These are phyloP conservation scores for Amylocystis lapponica DNA, from an alignment of 768 basidiomycete species.

Conservation along the genomic window DNA sequence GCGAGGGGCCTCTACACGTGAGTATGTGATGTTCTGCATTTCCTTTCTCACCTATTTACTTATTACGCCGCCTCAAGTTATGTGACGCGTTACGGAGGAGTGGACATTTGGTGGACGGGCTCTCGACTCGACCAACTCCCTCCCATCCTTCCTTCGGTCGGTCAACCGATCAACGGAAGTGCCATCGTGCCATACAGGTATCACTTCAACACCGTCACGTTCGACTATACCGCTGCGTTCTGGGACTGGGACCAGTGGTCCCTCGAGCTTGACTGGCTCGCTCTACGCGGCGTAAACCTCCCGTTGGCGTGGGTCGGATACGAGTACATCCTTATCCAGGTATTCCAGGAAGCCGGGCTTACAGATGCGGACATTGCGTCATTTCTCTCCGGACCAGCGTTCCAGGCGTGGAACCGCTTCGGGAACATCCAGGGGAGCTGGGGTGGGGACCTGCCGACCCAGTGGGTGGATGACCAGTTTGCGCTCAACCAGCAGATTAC, in stretches of 20 bases:
- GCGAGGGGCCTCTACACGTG: slow-evolving; percentile 35
- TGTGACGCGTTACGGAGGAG: slow-evolving; percentile 29
- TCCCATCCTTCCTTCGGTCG: slow-evolving; percentile 23
- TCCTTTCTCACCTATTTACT: no score
- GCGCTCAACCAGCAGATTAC: slow-evolving; percentile 31
- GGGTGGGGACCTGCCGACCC: slow-evolving; percentile 29
- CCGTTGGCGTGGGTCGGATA: slow-evolving; percentile 39
- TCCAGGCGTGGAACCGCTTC: slow-evolving; percentile 38
- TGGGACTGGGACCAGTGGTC: slow-evolving; percentile 36
- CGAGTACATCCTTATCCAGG: slow-evolving; percentile 31
- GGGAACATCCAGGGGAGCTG: slow-evolving; percentile 39
- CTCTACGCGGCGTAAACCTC: slow-evolving; percentile 35
- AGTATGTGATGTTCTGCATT: slow-evolving; percentile 4
- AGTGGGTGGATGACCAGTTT: slow-evolving; percentile 35
- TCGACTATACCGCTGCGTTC: slow-evolving; percentile 35
- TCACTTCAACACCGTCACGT: slow-evolving; percentile 39
- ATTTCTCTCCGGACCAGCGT: slow-evolving; percentile 35
- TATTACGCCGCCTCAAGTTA: no score
- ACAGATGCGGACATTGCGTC: slow-evolving; percentile 27
- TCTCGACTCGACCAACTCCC: slow-evolving; percentile 32
- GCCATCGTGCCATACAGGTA: slow-evolving; percentile 33
- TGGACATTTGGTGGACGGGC: slow-evolving; percentile 41
- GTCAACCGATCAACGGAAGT: slow-evolving; percentile 24
- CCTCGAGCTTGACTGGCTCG: slow-evolving; percentile 37
- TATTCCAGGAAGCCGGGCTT: slow-evolving; percentile 34